Evolutionary conservation across 306 rosid species (phyloP).

Genomic region (Begonia masoniana): DNA sequence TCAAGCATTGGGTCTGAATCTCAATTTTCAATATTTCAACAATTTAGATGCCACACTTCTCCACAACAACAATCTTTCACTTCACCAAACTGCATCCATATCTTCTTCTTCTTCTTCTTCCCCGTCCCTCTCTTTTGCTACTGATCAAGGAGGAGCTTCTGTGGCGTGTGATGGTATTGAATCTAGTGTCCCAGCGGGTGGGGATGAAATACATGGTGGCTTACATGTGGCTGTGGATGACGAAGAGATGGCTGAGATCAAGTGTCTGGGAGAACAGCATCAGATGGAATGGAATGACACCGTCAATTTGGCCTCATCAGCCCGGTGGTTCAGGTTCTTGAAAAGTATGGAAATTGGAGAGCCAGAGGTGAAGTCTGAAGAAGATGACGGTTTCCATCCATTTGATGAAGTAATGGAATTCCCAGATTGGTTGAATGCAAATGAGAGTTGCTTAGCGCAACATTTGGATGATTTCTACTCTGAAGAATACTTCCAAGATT

Average conservation of each 20-base stretch:
- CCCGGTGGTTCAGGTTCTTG: slow-evolving; percentile 77
- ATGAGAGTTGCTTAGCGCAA: slow-evolving; percentile 39
- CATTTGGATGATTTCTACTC: slow-evolving; percentile 35
- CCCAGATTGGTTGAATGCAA: slow-evolving; percentile 75
- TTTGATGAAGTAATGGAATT: slow-evolving; percentile 54
- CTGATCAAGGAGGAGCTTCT: slow-evolving; percentile 2
- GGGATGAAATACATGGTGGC: slow-evolving; percentile 21
- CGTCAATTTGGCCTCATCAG: slow-evolving; percentile 23
- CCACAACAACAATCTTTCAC: slow-evolving; percentile 14
- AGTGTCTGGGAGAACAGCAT: slow-evolving; percentile 39
- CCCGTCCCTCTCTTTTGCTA: background rate
- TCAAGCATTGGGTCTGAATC: slow-evolving; percentile 79
- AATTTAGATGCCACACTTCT: slow-evolving; percentile 30
- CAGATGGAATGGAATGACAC: slow-evolving; percentile 12
- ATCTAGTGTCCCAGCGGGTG: background rate
- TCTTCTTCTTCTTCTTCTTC: slow-evolving; percentile 32
- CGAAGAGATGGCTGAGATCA: slow-evolving; percentile 71
- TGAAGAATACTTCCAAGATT: slow-evolving; percentile 35
- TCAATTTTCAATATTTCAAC: slow-evolving; percentile 66
- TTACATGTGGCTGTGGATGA: slow-evolving; percentile 70
- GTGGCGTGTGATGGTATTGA: background rate
- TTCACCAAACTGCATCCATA: slow-evolving; percentile 12
- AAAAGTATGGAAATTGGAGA: slow-evolving; percentile 28
- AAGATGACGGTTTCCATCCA: slow-evolving; percentile 15
- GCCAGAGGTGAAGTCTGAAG: slow-evolving; percentile 25